Base-by-base conservation (phyloP, 2,329 filamentous ascomycete species). In the Penicillium crustosum region DNA sequence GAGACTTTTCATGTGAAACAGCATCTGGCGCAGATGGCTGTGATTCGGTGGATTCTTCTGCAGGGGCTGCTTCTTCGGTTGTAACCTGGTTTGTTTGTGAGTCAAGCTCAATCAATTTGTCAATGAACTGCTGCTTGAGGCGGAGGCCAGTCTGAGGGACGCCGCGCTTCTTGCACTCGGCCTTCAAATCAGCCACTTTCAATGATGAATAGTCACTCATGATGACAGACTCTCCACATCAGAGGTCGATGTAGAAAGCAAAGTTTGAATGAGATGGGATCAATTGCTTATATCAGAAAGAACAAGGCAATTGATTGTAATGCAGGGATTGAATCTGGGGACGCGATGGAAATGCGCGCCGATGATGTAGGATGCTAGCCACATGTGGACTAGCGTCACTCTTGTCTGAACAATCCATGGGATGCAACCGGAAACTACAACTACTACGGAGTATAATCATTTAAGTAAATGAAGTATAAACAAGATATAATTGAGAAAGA, bases 161-260 rank as follows among this genome's bases (percentile, higher is more conserved):
- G n/a, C 86, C 86, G 62, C 89, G 84, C 58, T 80, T 81, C 75
- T 90, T 91, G 42, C 93, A 81, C 78, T 92, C 89, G 23, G 85
- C 84, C 74, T 88, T 89, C 58, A 93, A 82, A 68, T 92, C 88
- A 35, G 86, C 80, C 61, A 93, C 90, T 76, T 90, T 93, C 68
- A 87, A 82, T 74, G 80, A 81, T 55, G 71, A 78, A 71, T 81
- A 84, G 64, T 83, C 81, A 59, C 77, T 75, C 82, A 83, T 83
- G 35, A 41, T 71, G 61, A 50, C 25, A 50, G 23, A 15, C 27
- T 41, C 42, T 49, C 33, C 58, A 39, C 61, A 63, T 66, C 43
- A 43, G 43, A 35, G 12, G 10, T 45, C 41, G 42, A 47, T 17
- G 6, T 13, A 8, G 12, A 23, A 35, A 7, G 7, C 3, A 31